Evolutionary conservation across 805 yeast genomes (phyloP), one percentile per base, ranked within the genome.

Genomic region (Candida incommunis): DNA sequence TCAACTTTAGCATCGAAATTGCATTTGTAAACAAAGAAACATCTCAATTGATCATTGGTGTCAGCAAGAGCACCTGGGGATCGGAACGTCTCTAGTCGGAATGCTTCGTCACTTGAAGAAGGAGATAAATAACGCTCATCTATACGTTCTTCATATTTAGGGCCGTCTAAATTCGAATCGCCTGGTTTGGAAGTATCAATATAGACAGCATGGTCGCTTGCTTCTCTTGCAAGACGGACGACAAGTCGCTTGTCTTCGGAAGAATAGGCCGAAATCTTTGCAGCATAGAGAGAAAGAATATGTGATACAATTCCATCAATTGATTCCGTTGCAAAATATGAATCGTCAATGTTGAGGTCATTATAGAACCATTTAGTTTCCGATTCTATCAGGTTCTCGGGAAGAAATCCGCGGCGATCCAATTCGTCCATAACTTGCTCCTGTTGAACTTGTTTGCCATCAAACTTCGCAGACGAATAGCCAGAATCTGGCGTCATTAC

Each of bases 281-380:
- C 88, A 26, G 96, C 84, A 64, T 90, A 90, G 45, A 90, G 70
- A 7, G 96, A 82, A 57, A 82, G 82, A 54, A 90, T 84, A 58
- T 88, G 87, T 45, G 80, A 74, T 16, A 84, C 88, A 52, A 90
- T 82, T 49, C 80, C 83, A 44, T 73, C 76, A 13, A 88, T 82
- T 3, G 83, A 68, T 59, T 90, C 96, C 50, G 82, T 76, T 40
- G 92, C 92, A 60, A 90, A 88, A 64, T 83, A 90, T 24, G 85
- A 80, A 58, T 87, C 96, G 59, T 88, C 96, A 48, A 90, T 86
- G 23, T 96, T 96, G 52, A 90, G 71, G 35, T 75, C 65, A 47
- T 82, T 76, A 67, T 92, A 92, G 61, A 90, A 88, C 94, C 96
- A 87, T 48, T 71, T 74, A 4, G 90, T 80, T 65, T 90, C 97